phyloP scores from a whole-genome alignment of 768 basidiomycete genomes.

The Floccularia luteovirens region DNA sequence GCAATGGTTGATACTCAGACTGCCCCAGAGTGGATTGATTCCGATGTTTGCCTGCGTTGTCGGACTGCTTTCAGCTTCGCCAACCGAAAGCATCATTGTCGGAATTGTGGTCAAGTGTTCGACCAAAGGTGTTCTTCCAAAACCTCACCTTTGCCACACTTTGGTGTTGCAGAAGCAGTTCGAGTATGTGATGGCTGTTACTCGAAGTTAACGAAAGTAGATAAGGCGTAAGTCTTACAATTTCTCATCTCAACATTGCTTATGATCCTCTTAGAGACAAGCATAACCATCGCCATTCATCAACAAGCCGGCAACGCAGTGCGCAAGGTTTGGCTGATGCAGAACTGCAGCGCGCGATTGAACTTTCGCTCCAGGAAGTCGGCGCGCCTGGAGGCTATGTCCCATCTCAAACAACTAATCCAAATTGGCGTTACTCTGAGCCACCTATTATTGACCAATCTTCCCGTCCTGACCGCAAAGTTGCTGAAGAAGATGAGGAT shows the following conservation, averaged over 20 bases:
- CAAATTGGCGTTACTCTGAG: conserved; percentile 56
- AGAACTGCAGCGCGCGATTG: conserved; percentile 90
- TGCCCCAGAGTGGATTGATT: conserved; percentile 96
- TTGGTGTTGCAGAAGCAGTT: conserved; percentile 88
- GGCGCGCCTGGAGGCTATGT: conserved; percentile 51
- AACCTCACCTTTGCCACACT: conserved; percentile 79
- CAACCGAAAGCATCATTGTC: conserved; percentile 96
- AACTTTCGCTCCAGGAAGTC: conserved; percentile 80
- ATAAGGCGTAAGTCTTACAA: conserved; percentile 39
- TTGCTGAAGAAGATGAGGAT: conserved; percentile 69
- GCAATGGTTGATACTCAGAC: conserved; percentile 89
- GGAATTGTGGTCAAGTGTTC: conserved; percentile 96
- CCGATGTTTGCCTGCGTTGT: conserved; percentile 90
- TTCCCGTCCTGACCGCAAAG: conserved; percentile 28
- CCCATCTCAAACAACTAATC: conserved; percentile 49
- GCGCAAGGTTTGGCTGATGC: conserved; percentile 68
- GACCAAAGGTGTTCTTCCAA: conserved; percentile 91
- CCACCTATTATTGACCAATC: conserved; percentile 60
- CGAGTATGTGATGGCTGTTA: conserved; percentile 91
- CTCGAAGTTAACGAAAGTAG: conserved; percentile 64
- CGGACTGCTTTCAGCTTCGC: conserved; percentile 88
- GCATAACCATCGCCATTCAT: conserved; percentile 41
- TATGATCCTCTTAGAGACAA: conserved; percentile 27
- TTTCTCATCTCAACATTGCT: background rate
- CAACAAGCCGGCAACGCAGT: conserved; percentile 47